Evolutionary conservation across 225 moss, liverwort and hornwort genomes (phyloP), one percentile per base, ranked within the genome.

Genomic region (Bryoerythrophyllum caledonicum): DNA sequence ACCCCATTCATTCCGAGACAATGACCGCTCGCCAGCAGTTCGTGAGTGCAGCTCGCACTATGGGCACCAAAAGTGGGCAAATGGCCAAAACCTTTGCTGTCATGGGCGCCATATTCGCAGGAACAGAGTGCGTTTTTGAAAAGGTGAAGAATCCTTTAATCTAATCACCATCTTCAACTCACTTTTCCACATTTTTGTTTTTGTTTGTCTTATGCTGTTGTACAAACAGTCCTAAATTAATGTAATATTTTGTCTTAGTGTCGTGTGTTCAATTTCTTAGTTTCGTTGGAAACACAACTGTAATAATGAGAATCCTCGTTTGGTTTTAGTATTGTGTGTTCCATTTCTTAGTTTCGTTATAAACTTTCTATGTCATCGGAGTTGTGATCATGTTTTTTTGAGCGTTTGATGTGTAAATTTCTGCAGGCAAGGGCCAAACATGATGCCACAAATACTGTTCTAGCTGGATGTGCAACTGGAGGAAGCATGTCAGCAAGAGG

Each of bases 81-180:
- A 99, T 99, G 99, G 93, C 95, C 16, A 99, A 99, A 65, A 86
- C 99, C 4, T 99, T 95, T 79, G 80, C 99, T 12, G 80, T 99
- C 26, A 99, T 99, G 99, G 99, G 99, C 67, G 99, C 95, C 5
- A 89, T 99, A 54, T 99, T 99, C 43, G 90, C 99, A 32, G 99
- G 95, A 69, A 86, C 91, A 8, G 99, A 99, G 62, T 99, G 99
- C 76, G 46, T 95, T 19, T 65, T 95, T 54, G 99, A 99, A 65
- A 99, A 94, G 92, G 94, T 94, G 13, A 5, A 74, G 49, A 65
- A 16, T 16, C 12, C 3, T 9, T 23, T 34, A 9, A 15, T 19
- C 21, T 26, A 7, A 21, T 30, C 23, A 6, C 60, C 34, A 30
- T 21, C 19, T 43, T 56, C 54, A 27, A 8, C 16, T 41, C 26